A percentile compares a stretch with the other conserved stretches of the same genome.
These are phyloP conservation scores for Sporothrix pallida DNA, from an alignment of 2,329 filamentous ascomycete genomes.

Conservation along the genomic window DNA sequence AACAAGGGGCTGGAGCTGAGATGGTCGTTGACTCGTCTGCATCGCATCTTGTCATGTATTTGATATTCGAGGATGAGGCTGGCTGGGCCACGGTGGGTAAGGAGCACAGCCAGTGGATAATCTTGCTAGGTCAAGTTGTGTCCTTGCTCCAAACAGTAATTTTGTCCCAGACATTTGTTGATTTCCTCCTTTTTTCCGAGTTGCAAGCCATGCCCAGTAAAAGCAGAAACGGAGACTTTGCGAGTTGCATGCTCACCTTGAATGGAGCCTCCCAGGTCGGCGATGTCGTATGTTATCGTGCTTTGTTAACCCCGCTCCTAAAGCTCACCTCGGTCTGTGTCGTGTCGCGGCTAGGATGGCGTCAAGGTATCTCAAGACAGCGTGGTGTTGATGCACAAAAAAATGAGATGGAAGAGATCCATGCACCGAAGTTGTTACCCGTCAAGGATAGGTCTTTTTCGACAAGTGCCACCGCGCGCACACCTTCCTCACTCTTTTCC, in stretches of 20 bases:
- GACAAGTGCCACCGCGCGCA: slow-evolving; percentile 11
- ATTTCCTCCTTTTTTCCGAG: background rate
- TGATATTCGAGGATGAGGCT: slow-evolving; percentile 14
- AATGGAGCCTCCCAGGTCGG: background rate
- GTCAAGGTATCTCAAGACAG: background rate
- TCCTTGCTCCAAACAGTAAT: background rate
- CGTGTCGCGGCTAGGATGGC: background rate
- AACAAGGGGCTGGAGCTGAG: slow-evolving; percentile 1
- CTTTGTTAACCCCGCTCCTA: background rate
- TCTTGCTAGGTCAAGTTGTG: background rate
- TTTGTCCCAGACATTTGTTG: background rate
- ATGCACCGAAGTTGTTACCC: background rate
- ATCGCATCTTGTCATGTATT: background rate
- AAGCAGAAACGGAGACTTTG: background rate
- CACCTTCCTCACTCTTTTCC: background rate
- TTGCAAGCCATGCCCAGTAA: background rate
- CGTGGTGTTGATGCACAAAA: slow-evolving; percentile 1
- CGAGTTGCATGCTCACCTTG: slow-evolving; percentile 14
- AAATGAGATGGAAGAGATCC: background rate
- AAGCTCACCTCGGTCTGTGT: background rate
- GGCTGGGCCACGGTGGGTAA: background rate
- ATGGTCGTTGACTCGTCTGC: slow-evolving; percentile 3
- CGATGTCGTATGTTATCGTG: background rate
- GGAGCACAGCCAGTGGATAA: background rate
- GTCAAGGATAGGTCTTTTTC: slow-evolving; percentile 9